Percentiles rank a stretch among this genome's conserved stretches.
Evolutionary conservation across 208 protist genomes (phyloP).

Genomic region (Angomonas ambiguus): DNA sequence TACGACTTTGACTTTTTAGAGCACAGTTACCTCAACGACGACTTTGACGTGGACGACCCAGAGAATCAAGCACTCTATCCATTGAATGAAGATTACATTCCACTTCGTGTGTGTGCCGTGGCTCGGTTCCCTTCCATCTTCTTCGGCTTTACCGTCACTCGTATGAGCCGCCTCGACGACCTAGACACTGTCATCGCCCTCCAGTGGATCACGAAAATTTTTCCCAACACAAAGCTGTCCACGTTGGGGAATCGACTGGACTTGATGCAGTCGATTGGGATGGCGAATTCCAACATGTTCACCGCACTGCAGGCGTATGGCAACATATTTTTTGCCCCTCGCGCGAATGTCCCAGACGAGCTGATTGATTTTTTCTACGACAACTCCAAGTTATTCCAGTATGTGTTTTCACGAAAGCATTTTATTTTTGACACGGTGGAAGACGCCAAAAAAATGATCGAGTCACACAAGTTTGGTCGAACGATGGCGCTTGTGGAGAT

Average conservation of each 20-base stretch:
- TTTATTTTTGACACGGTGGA: slow-evolving; percentile 24
- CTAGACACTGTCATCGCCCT: slow-evolving; percentile 24
- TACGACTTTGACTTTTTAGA: neutral
- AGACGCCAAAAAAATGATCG: slow-evolving; percentile 18
- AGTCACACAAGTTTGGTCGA: slow-evolving; percentile 5
- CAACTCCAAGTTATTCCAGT: slow-evolving; percentile 28
- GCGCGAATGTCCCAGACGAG: slow-evolving; percentile 15
- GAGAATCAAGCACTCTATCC: neutral
- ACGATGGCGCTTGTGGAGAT: slow-evolving; percentile 39
- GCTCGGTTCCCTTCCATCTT: neutral
- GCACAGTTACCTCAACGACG: neutral
- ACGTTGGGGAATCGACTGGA: neutral
- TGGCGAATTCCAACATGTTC: slow-evolving; percentile 11
- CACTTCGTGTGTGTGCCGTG: neutral
- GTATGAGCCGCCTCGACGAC: slow-evolving; percentile 9
- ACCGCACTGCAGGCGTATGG: slow-evolving; percentile 18
- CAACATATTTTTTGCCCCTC: slow-evolving; percentile 39
- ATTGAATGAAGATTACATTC: neutral
- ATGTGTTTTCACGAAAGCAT: slow-evolving; percentile 21
- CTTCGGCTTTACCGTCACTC: neutral
- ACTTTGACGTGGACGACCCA: neutral
- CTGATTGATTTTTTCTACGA: slow-evolving; percentile 24
- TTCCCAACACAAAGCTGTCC: neutral
- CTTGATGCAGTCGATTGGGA: neutral
- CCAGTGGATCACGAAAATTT: slow-evolving; percentile 22